Evolutionary conservation across 176 grass and related monocot genomes (phyloP).

Genomic region (Avena eriantha): DNA sequence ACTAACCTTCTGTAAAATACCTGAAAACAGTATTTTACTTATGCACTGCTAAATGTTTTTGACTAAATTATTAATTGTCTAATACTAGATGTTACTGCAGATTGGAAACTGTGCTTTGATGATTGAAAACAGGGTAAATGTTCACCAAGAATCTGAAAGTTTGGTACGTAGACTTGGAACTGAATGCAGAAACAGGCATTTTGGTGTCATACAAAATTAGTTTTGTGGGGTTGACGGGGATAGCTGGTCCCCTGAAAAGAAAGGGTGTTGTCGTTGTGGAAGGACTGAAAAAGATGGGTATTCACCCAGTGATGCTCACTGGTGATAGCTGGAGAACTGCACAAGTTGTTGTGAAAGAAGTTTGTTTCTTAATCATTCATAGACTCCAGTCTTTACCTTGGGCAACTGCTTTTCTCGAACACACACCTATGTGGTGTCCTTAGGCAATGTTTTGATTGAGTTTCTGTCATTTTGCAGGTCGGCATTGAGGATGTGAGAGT

Average conservation of each 20-base stretch:
- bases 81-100: conserved; percentile 47
- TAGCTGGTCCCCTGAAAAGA: conserved; percentile 92
- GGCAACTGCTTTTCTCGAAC: background rate
- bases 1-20: background rate
- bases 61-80: conserved; percentile 28
- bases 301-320: conserved; percentile 87
- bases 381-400: background rate
- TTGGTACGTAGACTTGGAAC: conserved; percentile 76
- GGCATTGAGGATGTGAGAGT: conserved; percentile 78
- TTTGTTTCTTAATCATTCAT: conserved; percentile 21
- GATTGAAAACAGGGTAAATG: conserved; percentile 66
- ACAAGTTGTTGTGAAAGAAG: conserved; percentile 83
- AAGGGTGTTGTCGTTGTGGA: conserved; percentile 81
- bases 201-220: conserved; percentile 70
- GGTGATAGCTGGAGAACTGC: conserved; percentile 92
- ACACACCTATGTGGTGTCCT: background rate
- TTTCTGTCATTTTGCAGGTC: conserved; percentile 52
- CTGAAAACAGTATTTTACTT: background rate
- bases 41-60: background rate
- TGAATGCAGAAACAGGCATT: conserved; percentile 88
- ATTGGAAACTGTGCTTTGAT: conserved; percentile 74
- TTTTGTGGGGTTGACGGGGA: conserved; percentile 74
- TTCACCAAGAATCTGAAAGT: conserved; percentile 76
- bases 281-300: conserved; percentile 89
- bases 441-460: background rate